phyloP scores from a whole-genome alignment of 257 asterid species.

The Penstemon davidsonii region DNA sequence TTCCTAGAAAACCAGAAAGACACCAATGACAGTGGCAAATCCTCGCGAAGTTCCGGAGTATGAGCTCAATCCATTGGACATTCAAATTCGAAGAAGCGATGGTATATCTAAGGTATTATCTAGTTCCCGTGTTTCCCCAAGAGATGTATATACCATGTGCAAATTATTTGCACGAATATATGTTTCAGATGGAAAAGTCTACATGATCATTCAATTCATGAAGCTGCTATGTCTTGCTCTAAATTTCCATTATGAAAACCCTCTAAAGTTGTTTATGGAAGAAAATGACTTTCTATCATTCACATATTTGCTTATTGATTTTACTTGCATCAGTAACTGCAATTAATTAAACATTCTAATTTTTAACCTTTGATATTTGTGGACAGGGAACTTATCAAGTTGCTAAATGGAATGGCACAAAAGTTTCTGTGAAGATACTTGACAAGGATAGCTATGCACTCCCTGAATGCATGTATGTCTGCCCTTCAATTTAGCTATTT shows the following conservation, averaged over 20 bases:
- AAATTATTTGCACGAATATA: not conserved
- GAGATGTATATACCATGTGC: slow-evolving; percentile 5
- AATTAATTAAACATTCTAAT: slow-evolving; percentile 4
- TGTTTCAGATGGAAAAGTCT: slow-evolving; percentile 1
- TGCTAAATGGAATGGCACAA: slow-evolving; percentile 98
- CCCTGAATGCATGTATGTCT: slow-evolving; percentile 72
- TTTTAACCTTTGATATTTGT: slow-evolving; percentile 19
- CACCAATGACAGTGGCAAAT: slow-evolving; percentile 92
- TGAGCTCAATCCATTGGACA: slow-evolving; percentile 89
- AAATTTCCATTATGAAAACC: not conserved
- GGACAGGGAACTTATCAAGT: slow-evolving; percentile 93
- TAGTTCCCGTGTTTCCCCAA: slow-evolving; percentile 22
- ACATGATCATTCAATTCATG: not conserved
- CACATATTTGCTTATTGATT: slow-evolving; percentile 10
- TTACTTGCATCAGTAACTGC: slow-evolving; percentile 13
- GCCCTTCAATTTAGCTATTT: slow-evolving; percentile 25
- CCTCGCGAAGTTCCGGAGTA: slow-evolving; percentile 99
- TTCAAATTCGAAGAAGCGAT: slow-evolving; percentile 88
- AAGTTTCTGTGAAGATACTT: slow-evolving; percentile 93
- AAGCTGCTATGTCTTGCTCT: not conserved
- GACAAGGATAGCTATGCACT: slow-evolving; percentile 80
- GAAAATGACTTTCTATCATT: slow-evolving; percentile 16
- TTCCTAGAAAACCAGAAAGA: slow-evolving; percentile 88
- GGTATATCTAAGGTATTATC: slow-evolving; percentile 80
- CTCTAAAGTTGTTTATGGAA: slow-evolving; percentile 10